A percentile compares a stretch with the other conserved stretches of the same genome.
phyloP scores from a whole-genome alignment of 208 protist species.

The Leishmania gerbilli region DNA sequence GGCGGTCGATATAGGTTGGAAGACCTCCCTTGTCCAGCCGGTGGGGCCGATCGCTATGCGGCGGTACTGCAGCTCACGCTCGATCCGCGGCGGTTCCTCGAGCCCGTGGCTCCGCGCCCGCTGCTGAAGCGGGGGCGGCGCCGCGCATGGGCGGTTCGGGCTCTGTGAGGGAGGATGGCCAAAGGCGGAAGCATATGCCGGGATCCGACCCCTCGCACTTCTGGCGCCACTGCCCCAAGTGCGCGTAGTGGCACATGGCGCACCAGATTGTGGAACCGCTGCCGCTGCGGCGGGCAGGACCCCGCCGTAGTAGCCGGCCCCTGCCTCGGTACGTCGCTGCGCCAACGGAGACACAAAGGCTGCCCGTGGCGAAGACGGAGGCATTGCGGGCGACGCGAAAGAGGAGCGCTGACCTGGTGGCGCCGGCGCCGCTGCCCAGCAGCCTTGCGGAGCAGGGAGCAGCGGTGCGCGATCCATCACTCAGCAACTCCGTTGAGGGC shows the following conservation, averaged over 20 bases:
- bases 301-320: neutral
- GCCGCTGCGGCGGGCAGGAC: neutral
- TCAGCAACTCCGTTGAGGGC: neutral
- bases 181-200: neutral
- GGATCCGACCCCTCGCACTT: neutral
- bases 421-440: neutral
- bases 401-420: neutral
- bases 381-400: neutral
- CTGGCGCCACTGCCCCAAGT: neutral
- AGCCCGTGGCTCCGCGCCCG: neutral
- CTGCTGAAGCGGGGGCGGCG: neutral
- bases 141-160: neutral
- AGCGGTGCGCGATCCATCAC: neutral
- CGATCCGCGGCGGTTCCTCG: neutral
- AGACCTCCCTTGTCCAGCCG: neutral
- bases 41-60: neutral
- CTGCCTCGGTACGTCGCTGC: neutral
- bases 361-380: neutral
- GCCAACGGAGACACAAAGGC: neutral
- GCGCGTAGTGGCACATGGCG: neutral
- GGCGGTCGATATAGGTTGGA: neutral
- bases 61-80: conserved; percentile 7
- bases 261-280: neutral
- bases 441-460: neutral
- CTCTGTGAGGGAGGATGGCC: neutral